Evolutionary conservation across 306 rosid genomes (phyloP), one percentile per base, ranked within the genome.

Genomic region (Arachis hypogaea): DNA sequence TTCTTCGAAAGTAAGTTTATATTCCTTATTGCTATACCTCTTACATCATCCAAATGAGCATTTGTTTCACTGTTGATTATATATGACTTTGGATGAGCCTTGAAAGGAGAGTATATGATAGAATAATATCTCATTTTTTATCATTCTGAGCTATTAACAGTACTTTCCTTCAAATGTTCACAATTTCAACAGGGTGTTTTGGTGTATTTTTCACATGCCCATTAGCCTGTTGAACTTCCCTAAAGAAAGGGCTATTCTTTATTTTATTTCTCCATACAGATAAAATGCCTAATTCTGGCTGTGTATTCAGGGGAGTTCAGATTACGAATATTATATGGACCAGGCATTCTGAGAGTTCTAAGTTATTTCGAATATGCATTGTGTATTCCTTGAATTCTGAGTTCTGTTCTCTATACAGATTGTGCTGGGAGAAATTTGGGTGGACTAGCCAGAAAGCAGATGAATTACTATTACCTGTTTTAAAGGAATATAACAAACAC

Each of bases 341-440:
- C 63, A 14, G 18, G 30, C 63, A 74, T 40, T 44, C 30, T 18
- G 18, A 46, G 18, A 64, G 41, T 46, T 66, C 55, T 51, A 52
- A 46, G 33, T 18, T 56, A 5, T 60, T 7, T 38, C 3, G 22
- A 8, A 18, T 33, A 2, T 33, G 38, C 38, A 33, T 33, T 67
- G 49, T 49, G 11, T 58, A 44, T 46, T 68, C 55, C 63, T 55
- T 54, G 50, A 43, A 49, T 61, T 64, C 81, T 78, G 46, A 72
- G 29, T 55, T 47, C 55, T 59, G 80, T 73, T 74, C 57, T 71
- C 71, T 44, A 3, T 44, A 61, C 88, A 93, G 98, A 85, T 86
- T 93, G 78, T 93, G 98, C 77, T 93, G 92, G 91, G 98, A 91
- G 80, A 93, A 89, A 85, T 93, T 93, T 76, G 93, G 97, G 59